Conservation (phyloP, 352 stramenopile genomes). For the Globisporangium abappressorium region DNA sequence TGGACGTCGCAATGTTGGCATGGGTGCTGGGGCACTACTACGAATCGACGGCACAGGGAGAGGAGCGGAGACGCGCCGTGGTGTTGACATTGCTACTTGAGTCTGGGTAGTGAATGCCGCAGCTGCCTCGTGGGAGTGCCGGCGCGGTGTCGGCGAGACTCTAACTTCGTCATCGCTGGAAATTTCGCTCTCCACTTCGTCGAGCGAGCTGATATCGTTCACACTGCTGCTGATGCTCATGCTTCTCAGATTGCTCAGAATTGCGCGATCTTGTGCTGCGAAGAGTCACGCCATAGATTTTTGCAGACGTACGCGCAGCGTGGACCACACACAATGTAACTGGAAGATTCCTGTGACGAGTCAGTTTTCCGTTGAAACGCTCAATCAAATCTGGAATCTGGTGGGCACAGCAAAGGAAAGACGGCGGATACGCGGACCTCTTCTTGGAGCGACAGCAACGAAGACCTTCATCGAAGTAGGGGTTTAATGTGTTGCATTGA, state of each 20-base stretch:
- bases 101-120: neutral
- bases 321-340: neutral
- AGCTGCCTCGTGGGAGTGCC: neutral
- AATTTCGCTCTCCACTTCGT: conserved; percentile 8
- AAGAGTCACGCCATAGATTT: conserved; percentile 8
- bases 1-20: neutral
- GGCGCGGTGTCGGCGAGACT: conserved; percentile 6
- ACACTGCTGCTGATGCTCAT: conserved; percentile 4
- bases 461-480: neutral
- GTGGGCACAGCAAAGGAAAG: neutral
- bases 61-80: neutral
- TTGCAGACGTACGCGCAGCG: neutral
- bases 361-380: neutral
- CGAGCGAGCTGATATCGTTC: conserved; percentile 15
- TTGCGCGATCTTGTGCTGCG: neutral
- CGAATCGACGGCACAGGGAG: neutral
- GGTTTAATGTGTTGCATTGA: conserved; percentile 4
- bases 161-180: conserved; percentile 9
- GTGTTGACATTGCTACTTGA: neutral
- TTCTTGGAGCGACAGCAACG: neutral
- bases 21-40: neutral
- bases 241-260: neutral
- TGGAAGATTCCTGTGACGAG: neutral
- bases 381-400: neutral
- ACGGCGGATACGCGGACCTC: neutral